Percentiles rank a stretch among this genome's conserved stretches.
Conservation (phyloP, 257 asterid species). For the Solanum ossicruentum region DNA sequence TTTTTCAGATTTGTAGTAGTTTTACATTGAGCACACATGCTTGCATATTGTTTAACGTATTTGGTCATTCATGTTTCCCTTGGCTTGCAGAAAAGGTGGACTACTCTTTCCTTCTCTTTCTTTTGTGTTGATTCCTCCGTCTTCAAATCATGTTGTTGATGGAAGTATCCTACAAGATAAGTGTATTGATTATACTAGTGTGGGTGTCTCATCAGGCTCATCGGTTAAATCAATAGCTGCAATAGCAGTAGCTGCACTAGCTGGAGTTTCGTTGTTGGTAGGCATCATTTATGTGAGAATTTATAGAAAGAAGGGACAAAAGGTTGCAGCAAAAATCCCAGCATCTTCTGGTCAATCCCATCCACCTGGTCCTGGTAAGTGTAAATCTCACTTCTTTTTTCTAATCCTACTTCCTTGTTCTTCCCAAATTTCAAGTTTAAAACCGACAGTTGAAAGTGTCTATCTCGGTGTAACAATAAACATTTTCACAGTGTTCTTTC, state of each 20-base stretch:
- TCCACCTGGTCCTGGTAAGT: slow-evolving; percentile 13
- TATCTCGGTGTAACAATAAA: not conserved
- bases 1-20: not conserved
- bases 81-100: slow-evolving; percentile 60
- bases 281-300: slow-evolving; percentile 33
- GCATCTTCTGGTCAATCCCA: slow-evolving; percentile 34
- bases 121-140: not conserved
- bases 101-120: not conserved
- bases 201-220: slow-evolving; percentile 40
- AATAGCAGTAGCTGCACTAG: slow-evolving; percentile 33
- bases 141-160: not conserved
- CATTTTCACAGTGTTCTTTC: not conserved
- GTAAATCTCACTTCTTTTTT: not conserved
- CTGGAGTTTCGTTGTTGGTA: slow-evolving; percentile 24
- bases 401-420: not conserved
- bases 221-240: slow-evolving; percentile 66
- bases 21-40: not conserved
- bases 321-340: slow-evolving; percentile 15
- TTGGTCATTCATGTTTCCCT: not conserved
- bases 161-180: slow-evolving; percentile 1
- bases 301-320: slow-evolving; percentile 33
- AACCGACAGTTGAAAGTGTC: not conserved
- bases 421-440: not conserved
- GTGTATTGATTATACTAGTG: not conserved
- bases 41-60: not conserved